Evolutionary conservation across 257 asterid genomes (phyloP), one percentile per base, ranked within the genome.

Genomic region (Ligustrum vulgare): DNA sequence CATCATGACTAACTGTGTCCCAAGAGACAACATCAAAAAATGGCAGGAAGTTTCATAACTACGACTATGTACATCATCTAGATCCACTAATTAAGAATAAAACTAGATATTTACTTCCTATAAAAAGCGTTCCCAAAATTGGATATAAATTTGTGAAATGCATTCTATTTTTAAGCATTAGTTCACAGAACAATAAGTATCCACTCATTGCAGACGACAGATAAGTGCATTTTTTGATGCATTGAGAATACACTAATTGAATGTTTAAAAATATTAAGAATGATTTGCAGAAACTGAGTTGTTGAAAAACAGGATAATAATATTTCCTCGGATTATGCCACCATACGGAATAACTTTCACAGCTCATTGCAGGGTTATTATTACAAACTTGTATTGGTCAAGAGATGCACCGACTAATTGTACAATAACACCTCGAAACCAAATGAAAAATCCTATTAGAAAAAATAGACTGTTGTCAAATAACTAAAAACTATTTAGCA

Each of bases 361-460:
- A 36, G 41, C 32, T 31, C 33, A 41, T 51, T 67, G 56, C 64
- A 58, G 62, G n/a, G 34, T 65, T 69, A 74, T 45, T 18, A 37
- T 34, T 37, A 54, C 64, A 70, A 60, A 20, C 49, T 43, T 41
- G 22, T 62, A 9, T 56, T 31, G 28, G 51, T 20, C 28, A 18
- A 20, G 64, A 74, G 12, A 73, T 45, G 25, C 54, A 41, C 32
- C 37, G 12, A 72, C 49, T 37, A 75, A 51, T 51, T 13, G 8
- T 43, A 68, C 62, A 60, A 72, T 37, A 18, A 20, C 73, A 72
- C 62, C 69, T 39, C 23, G n/a, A 76, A 45, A 65, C 37, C 41
- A 34, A 36, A 72, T 43, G 62, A 41, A 77, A 35, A 81, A 62
- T 62, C 35, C 70, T 41, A 43, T 33, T 36, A 39, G 54, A 45